These are phyloP conservation scores for Jatropha podagrica DNA, from an alignment of 441 rosid genomes.

Conservation along the genomic window DNA sequence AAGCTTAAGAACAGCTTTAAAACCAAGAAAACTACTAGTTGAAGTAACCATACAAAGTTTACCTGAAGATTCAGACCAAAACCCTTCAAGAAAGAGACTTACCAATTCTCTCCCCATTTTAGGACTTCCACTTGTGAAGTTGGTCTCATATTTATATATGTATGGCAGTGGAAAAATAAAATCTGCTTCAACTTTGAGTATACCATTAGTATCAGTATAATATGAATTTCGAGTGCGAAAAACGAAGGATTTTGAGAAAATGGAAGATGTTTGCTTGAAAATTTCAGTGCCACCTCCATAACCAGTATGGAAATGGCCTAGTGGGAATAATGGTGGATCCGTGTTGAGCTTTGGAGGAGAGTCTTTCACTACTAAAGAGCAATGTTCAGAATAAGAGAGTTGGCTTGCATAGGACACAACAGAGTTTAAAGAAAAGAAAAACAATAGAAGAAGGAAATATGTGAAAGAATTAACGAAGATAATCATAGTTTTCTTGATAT, in stretches of 20 bases:
- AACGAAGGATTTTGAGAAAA: slow-evolving; percentile 18
- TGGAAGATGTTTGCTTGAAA: slow-evolving; percentile 14
- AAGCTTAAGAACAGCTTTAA: slow-evolving; percentile 36
- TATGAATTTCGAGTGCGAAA: slow-evolving; percentile 14
- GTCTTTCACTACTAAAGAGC: slow-evolving; percentile 3
- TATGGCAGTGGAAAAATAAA: slow-evolving; percentile 10
- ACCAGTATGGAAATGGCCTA: slow-evolving; percentile 13
- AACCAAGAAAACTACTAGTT: background rate
- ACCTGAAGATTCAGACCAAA: slow-evolving; percentile 40
- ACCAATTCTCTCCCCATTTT: background rate
- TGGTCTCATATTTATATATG: too few species aligned
- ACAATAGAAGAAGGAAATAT: background rate
- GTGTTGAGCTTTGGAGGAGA: background rate
- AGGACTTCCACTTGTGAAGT: background rate
- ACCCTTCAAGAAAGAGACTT: slow-evolving; percentile 32
- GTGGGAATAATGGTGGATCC: slow-evolving; percentile 4
- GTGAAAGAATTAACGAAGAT: background rate
- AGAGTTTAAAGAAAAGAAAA: background rate
- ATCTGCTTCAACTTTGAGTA: slow-evolving; percentile 31
- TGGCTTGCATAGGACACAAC: background rate
- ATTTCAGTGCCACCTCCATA: slow-evolving; percentile 20
- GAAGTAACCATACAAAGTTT: slow-evolving; percentile 39
- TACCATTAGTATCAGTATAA: slow-evolving; percentile 13
- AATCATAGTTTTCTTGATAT: background rate
- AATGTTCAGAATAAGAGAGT: slow-evolving; percentile 10